Evolutionary conservation across 2,329 filamentous ascomycete species (phyloP), one percentile per base, ranked within the genome.

Genomic region (Trichophyton verrucosum): DNA sequence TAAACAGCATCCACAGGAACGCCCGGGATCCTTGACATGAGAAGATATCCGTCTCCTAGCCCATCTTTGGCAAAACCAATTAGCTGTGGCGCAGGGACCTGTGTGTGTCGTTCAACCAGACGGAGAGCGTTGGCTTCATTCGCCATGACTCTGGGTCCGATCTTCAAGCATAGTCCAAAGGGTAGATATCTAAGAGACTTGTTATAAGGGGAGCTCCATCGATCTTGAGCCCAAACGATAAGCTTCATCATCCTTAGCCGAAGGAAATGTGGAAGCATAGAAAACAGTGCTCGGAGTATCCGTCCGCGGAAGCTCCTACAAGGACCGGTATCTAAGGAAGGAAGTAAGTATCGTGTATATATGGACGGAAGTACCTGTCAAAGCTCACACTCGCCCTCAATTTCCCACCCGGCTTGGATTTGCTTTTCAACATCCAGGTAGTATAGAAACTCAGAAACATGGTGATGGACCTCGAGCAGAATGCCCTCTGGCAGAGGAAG

Each of bases 1-100:
- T 51, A 44, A 22, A 65, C 51, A 1, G 57, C 27, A 7, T 58
- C 51, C 1, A 57, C 46, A 9, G 58, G 42, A 15, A 61, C 38
- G 9, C 63, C 63, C 30, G 56, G 46, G 3, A 64, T 42, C 22
- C 15, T 61, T 61, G 63, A 64, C 63, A 65, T 65, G 22, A 65
- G 42, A 38, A 65, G 40, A n/a, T 51, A 65, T 8, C 61, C 63
- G 24, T 49, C 42, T 58, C 46, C 38, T 13, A 20, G 27, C 15
- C 60, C 44, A 24, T 63, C 57, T 6, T 38, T 40, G 11, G 38
- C 49, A 57, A 63, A 61, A 42, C 58, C 40, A 38, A 64, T 61
- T 40, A 64, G 27, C 17, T 44, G 36, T 38, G 61, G 63, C n/a
- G 63, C 61, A n/a, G 62, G 60, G 1, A 64, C 60, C 11, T 55